A percentile compares a stretch with the other conserved stretches of the same genome.
phyloP scores from a whole-genome alignment of 2,329 filamentous ascomycete species.

The Magnaporthiopsis poae region DNA sequence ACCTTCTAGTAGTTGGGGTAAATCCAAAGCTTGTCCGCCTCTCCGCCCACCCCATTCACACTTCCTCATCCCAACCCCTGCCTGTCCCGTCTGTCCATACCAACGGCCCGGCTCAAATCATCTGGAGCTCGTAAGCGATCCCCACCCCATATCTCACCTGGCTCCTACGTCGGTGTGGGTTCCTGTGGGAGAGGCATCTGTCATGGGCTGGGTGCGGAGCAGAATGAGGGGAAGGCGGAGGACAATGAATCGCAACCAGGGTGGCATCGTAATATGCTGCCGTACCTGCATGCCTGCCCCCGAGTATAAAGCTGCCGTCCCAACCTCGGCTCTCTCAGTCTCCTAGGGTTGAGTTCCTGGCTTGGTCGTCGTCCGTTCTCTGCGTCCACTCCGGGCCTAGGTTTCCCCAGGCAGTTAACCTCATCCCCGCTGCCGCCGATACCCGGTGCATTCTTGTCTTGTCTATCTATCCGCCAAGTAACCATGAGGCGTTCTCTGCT shows the following conservation, averaged over 20 bases:
- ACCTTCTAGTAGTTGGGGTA: not conserved
- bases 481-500: conserved; percentile 1
- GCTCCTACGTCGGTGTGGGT: not conserved
- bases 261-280: not conserved
- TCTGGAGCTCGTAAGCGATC: not conserved
- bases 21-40: not conserved
- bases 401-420: not conserved
- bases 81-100: not conserved
- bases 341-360: not conserved
- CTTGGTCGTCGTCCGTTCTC: not conserved
- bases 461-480: not conserved
- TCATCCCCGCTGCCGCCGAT: not conserved
- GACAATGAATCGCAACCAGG: not conserved
- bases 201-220: not conserved
- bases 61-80: not conserved
- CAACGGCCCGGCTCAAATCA: not conserved
- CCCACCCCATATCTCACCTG: not conserved
- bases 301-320: not conserved
- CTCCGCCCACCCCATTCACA: not conserved
- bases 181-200: not conserved
- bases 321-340: not conserved
- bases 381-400: not conserved
- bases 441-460: not conserved
- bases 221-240: not conserved
- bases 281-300: not conserved